phyloP scores from a whole-genome alignment of 2,329 filamentous ascomycete genomes.

The Paecilomyces sp. region DNA sequence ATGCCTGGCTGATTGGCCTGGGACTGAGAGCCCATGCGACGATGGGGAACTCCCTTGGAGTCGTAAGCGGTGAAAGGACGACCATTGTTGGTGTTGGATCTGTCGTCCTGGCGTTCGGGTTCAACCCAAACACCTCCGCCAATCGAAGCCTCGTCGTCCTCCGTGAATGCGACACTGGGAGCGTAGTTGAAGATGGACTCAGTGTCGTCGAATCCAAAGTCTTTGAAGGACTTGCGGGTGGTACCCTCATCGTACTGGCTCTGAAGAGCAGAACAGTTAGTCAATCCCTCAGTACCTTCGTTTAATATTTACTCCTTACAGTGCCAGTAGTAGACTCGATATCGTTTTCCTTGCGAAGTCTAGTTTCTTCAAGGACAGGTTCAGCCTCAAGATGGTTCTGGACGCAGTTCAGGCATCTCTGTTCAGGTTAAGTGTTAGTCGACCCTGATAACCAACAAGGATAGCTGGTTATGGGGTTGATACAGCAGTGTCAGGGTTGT shows the following conservation, averaged over 20 bases:
- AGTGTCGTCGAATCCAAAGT: conserved; percentile 1
- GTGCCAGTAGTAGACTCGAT: background rate
- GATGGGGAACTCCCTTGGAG: conserved; percentile 11
- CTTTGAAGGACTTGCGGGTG: conserved; percentile 2
- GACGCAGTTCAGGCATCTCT: conserved; percentile 38
- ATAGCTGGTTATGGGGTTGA: conserved; percentile 11
- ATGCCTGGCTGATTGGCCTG: conserved; percentile 6
- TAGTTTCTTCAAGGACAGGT: conserved; percentile 25
- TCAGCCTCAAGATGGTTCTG: conserved; percentile 26
- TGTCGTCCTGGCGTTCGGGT: background rate
- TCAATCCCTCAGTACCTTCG: background rate
- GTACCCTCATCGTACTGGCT: conserved; percentile 9
- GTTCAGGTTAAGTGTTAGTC: conserved; percentile 3
- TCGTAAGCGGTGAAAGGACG: conserved; percentile 14
- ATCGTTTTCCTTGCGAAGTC: conserved; percentile 12
- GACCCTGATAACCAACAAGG: too few species aligned
- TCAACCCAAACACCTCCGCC: conserved; percentile 14
- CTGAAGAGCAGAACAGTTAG: conserved; percentile 6
- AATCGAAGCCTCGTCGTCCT: conserved; percentile 10
- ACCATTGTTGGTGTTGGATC: conserved; percentile 2
- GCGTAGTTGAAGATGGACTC: background rate
- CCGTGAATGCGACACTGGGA: background rate
- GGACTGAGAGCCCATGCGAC: conserved; percentile 5
- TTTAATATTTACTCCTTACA: background rate
- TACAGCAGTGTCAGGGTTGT: conserved; percentile 40